Evolutionary conservation across 179 eudicot genomes (phyloP).

Genomic region (Heliamphora ciliata): DNA sequence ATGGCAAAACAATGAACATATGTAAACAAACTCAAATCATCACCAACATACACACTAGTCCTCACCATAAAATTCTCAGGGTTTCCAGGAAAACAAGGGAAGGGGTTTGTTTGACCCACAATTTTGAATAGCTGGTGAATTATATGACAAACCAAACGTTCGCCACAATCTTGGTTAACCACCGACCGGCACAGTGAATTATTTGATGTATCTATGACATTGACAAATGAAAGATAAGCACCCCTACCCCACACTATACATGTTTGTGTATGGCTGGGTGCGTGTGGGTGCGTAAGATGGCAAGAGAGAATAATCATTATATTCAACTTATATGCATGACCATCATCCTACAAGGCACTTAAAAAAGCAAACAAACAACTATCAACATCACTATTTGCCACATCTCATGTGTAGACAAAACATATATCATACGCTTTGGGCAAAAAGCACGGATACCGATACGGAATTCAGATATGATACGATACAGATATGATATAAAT

Average conservation of each 20-base stretch:
- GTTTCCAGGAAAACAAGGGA: background rate
- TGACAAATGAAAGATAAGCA: background rate
- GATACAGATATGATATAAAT: too few relatives aligned
- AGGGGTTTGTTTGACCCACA: background rate
- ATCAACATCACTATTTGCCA: background rate
- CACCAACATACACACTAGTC: background rate
- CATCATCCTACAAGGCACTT: background rate
- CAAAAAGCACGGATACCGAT: background rate
- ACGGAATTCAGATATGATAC: too few relatives aligned
- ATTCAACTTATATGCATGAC: constrained; percentile 7
- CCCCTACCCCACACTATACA: background rate
- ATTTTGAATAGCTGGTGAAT: background rate
- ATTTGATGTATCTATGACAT: background rate
- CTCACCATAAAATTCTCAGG: background rate
- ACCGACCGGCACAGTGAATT: background rate
- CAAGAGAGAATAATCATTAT: constrained; percentile 2
- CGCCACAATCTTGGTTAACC: background rate
- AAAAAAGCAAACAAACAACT: background rate
- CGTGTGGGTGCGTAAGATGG: background rate
- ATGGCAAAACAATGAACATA: background rate
- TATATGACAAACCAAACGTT: background rate
- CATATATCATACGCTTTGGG: background rate
- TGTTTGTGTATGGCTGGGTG: background rate
- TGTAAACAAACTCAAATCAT: background rate
- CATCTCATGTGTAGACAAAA: background rate